Conservation (phyloP, 768 basidiomycete genomes). For the Pisolithus sp. region DNA sequence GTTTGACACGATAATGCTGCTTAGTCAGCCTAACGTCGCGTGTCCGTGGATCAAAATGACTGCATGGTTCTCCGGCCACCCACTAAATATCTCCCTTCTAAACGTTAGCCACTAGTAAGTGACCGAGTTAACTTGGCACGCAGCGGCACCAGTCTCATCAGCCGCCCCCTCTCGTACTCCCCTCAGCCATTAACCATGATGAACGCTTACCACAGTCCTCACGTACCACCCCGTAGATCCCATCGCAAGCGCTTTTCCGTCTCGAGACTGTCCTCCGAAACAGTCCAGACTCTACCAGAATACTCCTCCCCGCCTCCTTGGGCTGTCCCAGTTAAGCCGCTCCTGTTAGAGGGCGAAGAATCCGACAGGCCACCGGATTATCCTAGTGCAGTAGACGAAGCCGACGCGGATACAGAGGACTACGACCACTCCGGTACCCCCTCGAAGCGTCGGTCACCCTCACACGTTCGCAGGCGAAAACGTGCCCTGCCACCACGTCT, state of each 20-base stretch:
- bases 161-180: background rate
- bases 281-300: conserved; percentile 57
- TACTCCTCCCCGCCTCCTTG: conserved; percentile 41
- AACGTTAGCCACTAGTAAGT: too few species aligned
- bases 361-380: conserved; percentile 69
- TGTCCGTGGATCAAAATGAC: too few species aligned
- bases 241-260: conserved; percentile 56
- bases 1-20: too few species aligned
- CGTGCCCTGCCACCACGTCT: conserved; percentile 17
- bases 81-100: too few species aligned
- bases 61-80: too few species aligned
- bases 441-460: conserved; percentile 28
- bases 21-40: too few species aligned
- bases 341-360: conserved; percentile 26
- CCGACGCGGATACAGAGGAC: conserved; percentile 58
- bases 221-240: conserved; percentile 23
- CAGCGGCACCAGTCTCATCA: conserved; percentile 11
- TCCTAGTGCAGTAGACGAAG: conserved; percentile 71
- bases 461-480: conserved; percentile 21
- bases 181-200: conserved; percentile 3
- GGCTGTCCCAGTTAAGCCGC: conserved; percentile 9
- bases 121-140: background rate
- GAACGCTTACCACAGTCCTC: conserved; percentile 12
- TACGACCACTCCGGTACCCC: conserved; percentile 20
- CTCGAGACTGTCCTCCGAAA: conserved; percentile 58